Base-by-base conservation (phyloP, 1,139 yeast genomes). In the Lodderomyces oxycetoniae region DNA sequence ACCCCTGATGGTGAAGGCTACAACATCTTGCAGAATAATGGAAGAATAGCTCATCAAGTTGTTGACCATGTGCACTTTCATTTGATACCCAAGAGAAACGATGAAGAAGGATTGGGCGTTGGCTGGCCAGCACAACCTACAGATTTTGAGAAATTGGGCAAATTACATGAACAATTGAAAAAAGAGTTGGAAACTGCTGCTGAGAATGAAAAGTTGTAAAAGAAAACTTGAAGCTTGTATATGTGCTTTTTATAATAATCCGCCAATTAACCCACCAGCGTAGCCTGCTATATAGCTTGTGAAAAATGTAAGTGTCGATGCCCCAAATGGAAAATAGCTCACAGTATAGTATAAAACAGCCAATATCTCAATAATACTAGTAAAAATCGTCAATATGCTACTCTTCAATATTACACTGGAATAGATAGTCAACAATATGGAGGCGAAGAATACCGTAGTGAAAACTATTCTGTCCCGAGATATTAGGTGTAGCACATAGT, bases 41-140 rank as follows among this genome's bases (percentile, higher is more conserved):
- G 96, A 26, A 62, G 84, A 49, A 79, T 88, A 53, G 97, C 97
- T 15, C 96, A 89, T 56, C 97, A 91, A 61, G 78, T 71, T 39
- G 96, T 91, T 41, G 95, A 84, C 50, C 98, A 91, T 57, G 96
- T 89, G 38, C 98, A 89, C 59, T 84, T 91, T 72, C 98, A 91
- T 56, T 75, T 91, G 59, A 91, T 91, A 52, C 98, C 98, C 29
- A 89, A 89, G 71, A 71, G 71, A 39, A 79, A 79, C 47, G 65
- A 57, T 2, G 70, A 70, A 26, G 66, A 88, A 12, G 97, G 97
- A 0, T 71, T 89, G 43, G 71, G 69, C 24, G 88, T 89, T 24
- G 95, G 91, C 21, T 89, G 97, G 96, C 96, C 96, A 4, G 79
- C 86, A n/a, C 75, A 78, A 46, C 73, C 70, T 37, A 81, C 91